These are phyloP conservation scores for Coix lacrymajobi DNA, from an alignment of 176 grass and related monocot species.

Conservation along the genomic window DNA sequence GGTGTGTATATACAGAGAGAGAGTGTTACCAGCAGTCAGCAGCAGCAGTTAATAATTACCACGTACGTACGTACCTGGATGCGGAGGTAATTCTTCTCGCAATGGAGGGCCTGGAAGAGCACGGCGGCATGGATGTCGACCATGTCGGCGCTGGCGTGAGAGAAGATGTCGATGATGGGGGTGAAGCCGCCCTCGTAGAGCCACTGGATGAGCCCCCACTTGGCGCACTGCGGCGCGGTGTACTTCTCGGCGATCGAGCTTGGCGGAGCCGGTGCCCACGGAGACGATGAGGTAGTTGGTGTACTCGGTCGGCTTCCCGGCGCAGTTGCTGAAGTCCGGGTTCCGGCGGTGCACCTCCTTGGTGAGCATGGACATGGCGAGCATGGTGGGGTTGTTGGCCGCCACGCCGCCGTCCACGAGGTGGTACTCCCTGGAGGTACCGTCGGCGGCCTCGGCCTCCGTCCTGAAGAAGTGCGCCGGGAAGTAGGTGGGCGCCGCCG, in stretches of 20 bases:
- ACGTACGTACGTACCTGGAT: conserved; percentile 38
- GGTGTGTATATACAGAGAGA: too few species aligned
- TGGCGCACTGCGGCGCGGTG: conserved; percentile 30
- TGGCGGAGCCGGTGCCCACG: conserved; percentile 36
- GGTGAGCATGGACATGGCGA: conserved; percentile 37
- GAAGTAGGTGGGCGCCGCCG: conserved; percentile 65
- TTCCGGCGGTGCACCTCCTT: conserved; percentile 39
- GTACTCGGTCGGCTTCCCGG: conserved; percentile 32
- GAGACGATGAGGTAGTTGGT: conserved; percentile 56
- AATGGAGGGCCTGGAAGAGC: conserved; percentile 40
- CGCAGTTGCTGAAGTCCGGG: conserved; percentile 34
- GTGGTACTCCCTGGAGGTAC: conserved; percentile 39
- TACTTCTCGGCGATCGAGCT: conserved; percentile 37
- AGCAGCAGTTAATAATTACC: too few species aligned
- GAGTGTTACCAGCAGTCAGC: too few species aligned
- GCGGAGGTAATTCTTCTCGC: conserved; percentile 42
- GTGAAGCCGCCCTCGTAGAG: conserved; percentile 32
- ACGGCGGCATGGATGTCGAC: conserved; percentile 57
- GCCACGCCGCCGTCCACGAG: conserved; percentile 65
- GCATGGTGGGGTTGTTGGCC: conserved; percentile 61
- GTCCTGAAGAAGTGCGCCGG: conserved; percentile 45
- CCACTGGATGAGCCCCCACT: conserved; percentile 54
- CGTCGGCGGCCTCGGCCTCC: background rate
- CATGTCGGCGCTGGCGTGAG: conserved; percentile 62
- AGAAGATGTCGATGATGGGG: conserved; percentile 64